Conservation (phyloP, 2,329 filamentous ascomycete genomes). For the Coniella vitis region DNA sequence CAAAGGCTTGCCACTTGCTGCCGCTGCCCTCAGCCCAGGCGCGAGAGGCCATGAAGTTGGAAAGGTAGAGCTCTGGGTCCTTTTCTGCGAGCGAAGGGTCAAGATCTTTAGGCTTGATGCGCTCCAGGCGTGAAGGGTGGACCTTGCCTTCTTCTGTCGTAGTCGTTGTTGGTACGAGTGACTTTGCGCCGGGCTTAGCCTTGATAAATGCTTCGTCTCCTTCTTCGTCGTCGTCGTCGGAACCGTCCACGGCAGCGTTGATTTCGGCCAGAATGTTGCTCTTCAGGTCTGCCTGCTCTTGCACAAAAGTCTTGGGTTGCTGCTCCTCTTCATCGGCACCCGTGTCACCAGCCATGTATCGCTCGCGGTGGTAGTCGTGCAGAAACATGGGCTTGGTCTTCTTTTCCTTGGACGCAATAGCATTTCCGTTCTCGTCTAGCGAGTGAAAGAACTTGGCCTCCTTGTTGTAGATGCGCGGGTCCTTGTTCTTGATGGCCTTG, state of each 20-base stretch:
- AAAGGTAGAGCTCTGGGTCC: constrained; percentile 83
- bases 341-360: constrained; percentile 66
- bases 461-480: constrained; percentile 83
- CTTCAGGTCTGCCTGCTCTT: constrained; percentile 84
- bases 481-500: constrained; percentile 80
- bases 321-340: constrained; percentile 50
- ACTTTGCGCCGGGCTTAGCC: constrained; percentile 47
- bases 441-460: constrained; percentile 70
- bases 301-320: constrained; percentile 64
- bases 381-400: constrained; percentile 81
- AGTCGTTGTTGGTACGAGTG: constrained; percentile 12
- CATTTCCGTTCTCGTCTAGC: constrained; percentile 42
- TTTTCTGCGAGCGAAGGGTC: constrained; percentile 74
- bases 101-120: constrained; percentile 45
- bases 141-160: constrained; percentile 36
- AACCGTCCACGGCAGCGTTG: constrained; percentile 53
- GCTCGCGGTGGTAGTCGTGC: constrained; percentile 86
- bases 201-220: constrained; percentile 71
- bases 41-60: constrained; percentile 86
- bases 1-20: constrained; percentile 70
- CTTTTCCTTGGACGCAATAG: constrained; percentile 36
- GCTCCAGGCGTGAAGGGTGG: constrained; percentile 47
- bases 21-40: constrained; percentile 74
- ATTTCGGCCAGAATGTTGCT: constrained; percentile 73
- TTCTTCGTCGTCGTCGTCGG: constrained; percentile 43